A percentile compares a stretch with the other conserved stretches of the same genome.
phyloP scores from a whole-genome alignment of 108 stramenopile genomes.

The Skeletonema costatum region DNA sequence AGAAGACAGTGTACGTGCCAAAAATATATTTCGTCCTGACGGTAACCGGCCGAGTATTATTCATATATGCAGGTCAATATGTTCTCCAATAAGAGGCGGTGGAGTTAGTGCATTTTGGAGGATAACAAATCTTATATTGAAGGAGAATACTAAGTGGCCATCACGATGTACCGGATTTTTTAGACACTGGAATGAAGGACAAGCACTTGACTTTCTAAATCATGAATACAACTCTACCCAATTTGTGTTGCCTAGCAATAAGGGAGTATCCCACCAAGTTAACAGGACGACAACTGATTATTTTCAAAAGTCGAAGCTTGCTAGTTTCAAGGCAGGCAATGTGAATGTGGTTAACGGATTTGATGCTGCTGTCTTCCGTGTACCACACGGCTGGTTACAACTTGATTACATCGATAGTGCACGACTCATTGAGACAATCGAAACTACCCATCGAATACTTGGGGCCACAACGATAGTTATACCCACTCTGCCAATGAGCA shows the following conservation, averaged over 20 bases:
- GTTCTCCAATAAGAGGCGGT: background rate
- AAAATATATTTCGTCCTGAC: too few relatives aligned
- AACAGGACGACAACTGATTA: background rate
- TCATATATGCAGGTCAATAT: background rate
- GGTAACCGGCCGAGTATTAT: too few relatives aligned
- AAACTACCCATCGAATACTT: slow-evolving; percentile 24
- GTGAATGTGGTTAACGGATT: slow-evolving; percentile 5
- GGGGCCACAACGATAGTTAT: background rate
- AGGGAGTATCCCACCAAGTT: background rate
- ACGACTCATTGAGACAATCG: slow-evolving; percentile 25
- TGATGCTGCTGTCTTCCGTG: slow-evolving; percentile 41
- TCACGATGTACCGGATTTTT: background rate
- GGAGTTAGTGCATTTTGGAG: background rate
- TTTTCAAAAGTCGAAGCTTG: background rate
- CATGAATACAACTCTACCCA: background rate
- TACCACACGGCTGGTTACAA: slow-evolving; percentile 47
- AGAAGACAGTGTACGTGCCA: background rate
- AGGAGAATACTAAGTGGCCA: background rate
- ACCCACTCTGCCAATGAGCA: background rate
- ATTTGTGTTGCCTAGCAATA: background rate
- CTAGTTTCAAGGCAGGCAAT: background rate
- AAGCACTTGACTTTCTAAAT: background rate
- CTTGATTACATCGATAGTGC: slow-evolving; percentile 17
- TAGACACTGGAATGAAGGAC: background rate
- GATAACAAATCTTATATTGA: background rate